A percentile compares a stretch with the other conserved stretches of the same genome.
Evolutionary conservation across 1,284 basidiomycete species (phyloP).

Genomic region (Amylostereum areolatum): DNA sequence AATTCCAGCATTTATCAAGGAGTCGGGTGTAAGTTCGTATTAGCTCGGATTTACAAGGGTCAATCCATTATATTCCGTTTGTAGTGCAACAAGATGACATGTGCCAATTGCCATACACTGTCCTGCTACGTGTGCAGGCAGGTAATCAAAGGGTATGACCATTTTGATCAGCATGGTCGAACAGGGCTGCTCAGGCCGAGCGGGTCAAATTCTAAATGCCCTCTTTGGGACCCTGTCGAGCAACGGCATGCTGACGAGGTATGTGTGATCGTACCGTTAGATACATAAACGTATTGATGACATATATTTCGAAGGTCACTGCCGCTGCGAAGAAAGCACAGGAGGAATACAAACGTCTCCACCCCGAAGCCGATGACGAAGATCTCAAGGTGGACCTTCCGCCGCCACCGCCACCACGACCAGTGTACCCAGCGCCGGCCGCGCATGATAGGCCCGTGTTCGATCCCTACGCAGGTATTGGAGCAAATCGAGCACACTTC

Average conservation of each 20-base stretch:
- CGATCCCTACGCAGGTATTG: neutral
- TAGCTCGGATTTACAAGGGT: neutral
- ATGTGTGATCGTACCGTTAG: constrained; percentile 13
- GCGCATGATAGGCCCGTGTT: neutral
- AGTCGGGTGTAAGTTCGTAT: constrained; percentile 49
- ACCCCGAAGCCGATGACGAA: constrained; percentile 51
- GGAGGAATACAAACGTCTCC: constrained; percentile 46
- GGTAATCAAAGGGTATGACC: constrained; percentile 69
- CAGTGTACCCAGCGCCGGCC: neutral
- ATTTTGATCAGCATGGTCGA: constrained; percentile 38
- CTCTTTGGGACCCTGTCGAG: constrained; percentile 67
- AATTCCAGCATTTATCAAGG: constrained; percentile 66
- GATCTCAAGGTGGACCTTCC: constrained; percentile 55
- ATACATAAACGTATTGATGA: neutral
- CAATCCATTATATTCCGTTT: constrained; percentile 1
- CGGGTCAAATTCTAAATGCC: constrained; percentile 42
- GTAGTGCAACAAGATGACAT: constrained; percentile 80
- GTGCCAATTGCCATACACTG: constrained; percentile 58
- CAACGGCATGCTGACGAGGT: constrained; percentile 63
- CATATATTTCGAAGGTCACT: constrained; percentile 46
- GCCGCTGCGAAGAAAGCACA: constrained; percentile 62
- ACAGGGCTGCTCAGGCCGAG: neutral
- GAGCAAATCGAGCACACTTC: neutral
- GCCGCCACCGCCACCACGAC: constrained; percentile 16
- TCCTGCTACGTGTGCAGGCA: constrained; percentile 79